Percentiles rank a stretch among this genome's conserved stretches.
Conservation (phyloP, 2,329 filamentous ascomycete genomes). For the Cadophora sp. region DNA sequence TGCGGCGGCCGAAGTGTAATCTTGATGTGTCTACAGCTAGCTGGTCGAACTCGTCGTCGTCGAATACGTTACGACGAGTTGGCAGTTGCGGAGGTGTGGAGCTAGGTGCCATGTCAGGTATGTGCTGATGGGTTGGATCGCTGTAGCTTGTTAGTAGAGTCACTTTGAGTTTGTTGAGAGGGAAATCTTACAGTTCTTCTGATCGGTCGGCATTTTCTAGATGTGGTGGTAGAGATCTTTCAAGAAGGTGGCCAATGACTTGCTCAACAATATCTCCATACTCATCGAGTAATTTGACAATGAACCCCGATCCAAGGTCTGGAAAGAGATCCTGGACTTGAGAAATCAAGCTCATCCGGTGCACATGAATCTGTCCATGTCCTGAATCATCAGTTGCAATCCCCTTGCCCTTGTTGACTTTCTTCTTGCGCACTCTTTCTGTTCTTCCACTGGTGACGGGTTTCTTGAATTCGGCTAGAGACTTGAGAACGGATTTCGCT, state of each 20-base stretch:
- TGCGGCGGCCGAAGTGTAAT: slow-evolving; percentile 80
- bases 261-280: slow-evolving; percentile 80
- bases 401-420: slow-evolving; percentile 71
- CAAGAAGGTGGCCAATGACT: slow-evolving; percentile 81
- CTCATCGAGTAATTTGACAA: slow-evolving; percentile 79
- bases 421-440: slow-evolving; percentile 58
- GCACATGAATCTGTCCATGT: slow-evolving; percentile 61
- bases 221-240: slow-evolving; percentile 75
- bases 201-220: slow-evolving; percentile 68
- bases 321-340: slow-evolving; percentile 96
- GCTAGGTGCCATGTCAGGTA: slow-evolving; percentile 60
- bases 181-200: slow-evolving; percentile 55
- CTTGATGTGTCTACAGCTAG: slow-evolving; percentile 70
- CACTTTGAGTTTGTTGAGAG: not conserved
- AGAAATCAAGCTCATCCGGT: slow-evolving; percentile 83
- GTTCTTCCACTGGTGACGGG: slow-evolving; percentile 58
- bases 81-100: slow-evolving; percentile 64
- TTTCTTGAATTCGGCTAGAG: slow-evolving; percentile 66
- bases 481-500: slow-evolving; percentile 65
- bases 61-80: slow-evolving; percentile 75
- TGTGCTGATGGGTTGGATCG: slow-evolving; percentile 38
- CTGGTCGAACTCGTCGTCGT: slow-evolving; percentile 79
- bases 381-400: slow-evolving; percentile 48
- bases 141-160: slow-evolving; percentile 29
- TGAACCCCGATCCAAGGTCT: slow-evolving; percentile 81